Conservation (phyloP, 768 basidiomycete species). For the Chiua virens region DNA sequence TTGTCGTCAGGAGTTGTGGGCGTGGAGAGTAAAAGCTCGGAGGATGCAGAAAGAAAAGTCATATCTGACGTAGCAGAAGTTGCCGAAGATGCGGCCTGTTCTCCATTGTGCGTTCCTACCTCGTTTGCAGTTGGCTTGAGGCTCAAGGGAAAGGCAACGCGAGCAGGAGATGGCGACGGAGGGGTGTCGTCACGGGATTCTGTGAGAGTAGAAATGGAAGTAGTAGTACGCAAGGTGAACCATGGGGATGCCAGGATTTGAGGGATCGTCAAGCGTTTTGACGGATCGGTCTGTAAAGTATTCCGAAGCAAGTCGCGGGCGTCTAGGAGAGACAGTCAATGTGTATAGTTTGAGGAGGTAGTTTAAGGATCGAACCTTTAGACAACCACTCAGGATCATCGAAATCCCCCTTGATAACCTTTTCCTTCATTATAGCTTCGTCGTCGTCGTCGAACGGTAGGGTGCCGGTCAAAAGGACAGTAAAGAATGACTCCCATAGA, state of each 20-base stretch:
- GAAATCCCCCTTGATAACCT: conserved; percentile 83
- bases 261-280: conserved; percentile 74
- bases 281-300: conserved; percentile 75
- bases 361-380: conserved; percentile 50
- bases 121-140: conserved; percentile 16
- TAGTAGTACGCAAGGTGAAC: conserved; percentile 53
- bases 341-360: not conserved
- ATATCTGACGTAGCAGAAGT: conserved; percentile 38
- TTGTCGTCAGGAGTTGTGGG: conserved; percentile 59
- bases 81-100: conserved; percentile 47
- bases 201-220: conserved; percentile 1
- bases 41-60: conserved; percentile 56
- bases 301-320: conserved; percentile 79
- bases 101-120: conserved; percentile 17
- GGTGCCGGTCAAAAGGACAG: conserved; percentile 83
- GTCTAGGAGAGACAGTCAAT: conserved; percentile 47
- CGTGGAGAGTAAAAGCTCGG: conserved; percentile 49
- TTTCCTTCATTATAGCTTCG: conserved; percentile 75
- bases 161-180: conserved; percentile 33
- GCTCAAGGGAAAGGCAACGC: conserved; percentile 30
- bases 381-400: conserved; percentile 94
- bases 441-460: conserved; percentile 91
- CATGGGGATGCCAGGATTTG: conserved; percentile 86
- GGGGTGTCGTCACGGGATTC: conserved; percentile 20
- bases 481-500: conserved; percentile 92